A percentile compares a stretch with the other conserved stretches of the same genome.
Evolutionary conservation across 1,284 basidiomycete genomes (phyloP).

Genomic region (Apiotrichum laibachii): DNA sequence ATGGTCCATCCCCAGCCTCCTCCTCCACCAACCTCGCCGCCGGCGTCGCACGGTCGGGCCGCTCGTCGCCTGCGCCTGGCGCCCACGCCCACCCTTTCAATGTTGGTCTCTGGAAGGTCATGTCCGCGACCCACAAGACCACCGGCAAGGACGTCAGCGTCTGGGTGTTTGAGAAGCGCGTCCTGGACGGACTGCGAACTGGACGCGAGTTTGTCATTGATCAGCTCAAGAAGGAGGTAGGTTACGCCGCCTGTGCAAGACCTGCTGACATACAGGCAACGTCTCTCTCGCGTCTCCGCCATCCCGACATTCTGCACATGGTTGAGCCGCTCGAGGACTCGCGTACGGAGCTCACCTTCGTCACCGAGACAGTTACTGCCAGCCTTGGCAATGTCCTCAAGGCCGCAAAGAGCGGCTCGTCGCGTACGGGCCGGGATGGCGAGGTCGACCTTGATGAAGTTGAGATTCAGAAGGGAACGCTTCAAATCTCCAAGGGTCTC

Average conservation of each 20-base stretch:
- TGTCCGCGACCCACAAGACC: constrained; percentile 77
- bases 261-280: constrained; percentile 62
- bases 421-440: constrained; percentile 62
- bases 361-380: constrained; percentile 82
- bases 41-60: constrained; percentile 47
- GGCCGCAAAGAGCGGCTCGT: constrained; percentile 56
- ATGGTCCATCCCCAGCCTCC: constrained; percentile 34
- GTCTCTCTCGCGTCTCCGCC: constrained; percentile 77
- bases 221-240: constrained; percentile 81
- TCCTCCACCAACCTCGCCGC: constrained; percentile 45
- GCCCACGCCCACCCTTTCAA: constrained; percentile 53
- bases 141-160: constrained; percentile 83
- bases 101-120: constrained; percentile 84
- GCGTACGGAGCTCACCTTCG: constrained; percentile 78
- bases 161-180: constrained; percentile 83
- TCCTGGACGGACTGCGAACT: constrained; percentile 67
- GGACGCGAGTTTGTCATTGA: constrained; percentile 70
- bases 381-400: constrained; percentile 57
- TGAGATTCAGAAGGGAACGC: constrained; percentile 92
- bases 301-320: constrained; percentile 96
- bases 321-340: constrained; percentile 98
- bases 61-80: constrained; percentile 44
- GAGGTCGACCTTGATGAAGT: constrained; percentile 64
- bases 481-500: constrained; percentile 90
- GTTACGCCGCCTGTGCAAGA: constrained; percentile 24